phyloP scores from a whole-genome alignment of 768 basidiomycete species.

The Amanita exitialis region DNA sequence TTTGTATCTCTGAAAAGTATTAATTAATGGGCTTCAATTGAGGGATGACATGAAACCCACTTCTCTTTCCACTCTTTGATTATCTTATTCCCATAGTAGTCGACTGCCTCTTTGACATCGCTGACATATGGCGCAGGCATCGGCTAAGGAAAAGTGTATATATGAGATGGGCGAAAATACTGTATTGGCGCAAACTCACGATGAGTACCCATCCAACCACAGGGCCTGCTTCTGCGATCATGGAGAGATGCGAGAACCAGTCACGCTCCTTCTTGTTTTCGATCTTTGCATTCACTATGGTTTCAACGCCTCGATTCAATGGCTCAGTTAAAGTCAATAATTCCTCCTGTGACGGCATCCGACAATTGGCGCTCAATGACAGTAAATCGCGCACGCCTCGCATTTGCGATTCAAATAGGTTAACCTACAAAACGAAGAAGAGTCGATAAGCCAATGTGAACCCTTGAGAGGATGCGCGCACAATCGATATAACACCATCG shows the following conservation, averaged over 20 bases:
- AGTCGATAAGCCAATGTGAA: neutral
- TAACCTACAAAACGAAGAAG: constrained; percentile 35
- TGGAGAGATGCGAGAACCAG: constrained; percentile 73
- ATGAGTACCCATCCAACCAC: constrained; percentile 82
- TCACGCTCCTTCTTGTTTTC: constrained; percentile 70
- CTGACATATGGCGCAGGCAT: constrained; percentile 75
- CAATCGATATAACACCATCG: constrained; percentile 67
- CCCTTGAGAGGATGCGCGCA: constrained; percentile 23
- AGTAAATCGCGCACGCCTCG: constrained; percentile 61
- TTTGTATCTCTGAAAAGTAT: constrained; percentile 55
- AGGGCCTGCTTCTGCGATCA: constrained; percentile 74
- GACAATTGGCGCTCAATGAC: constrained; percentile 57
- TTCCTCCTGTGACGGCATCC: constrained; percentile 61
- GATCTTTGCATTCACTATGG: constrained; percentile 76
- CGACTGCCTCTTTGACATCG: constrained; percentile 77
- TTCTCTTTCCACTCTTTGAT: constrained; percentile 92
- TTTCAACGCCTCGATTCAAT: constrained; percentile 62
- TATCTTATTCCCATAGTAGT: constrained; percentile 84
- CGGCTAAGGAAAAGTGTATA: constrained; percentile 28
- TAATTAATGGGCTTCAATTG: neutral
- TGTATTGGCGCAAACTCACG: constrained; percentile 36
- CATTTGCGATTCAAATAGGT: constrained; percentile 58
- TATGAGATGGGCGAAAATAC: neutral
- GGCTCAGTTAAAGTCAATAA: constrained; percentile 54
- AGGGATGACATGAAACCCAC: constrained; percentile 33